phyloP scores from a whole-genome alignment of 2,329 filamentous ascomycete genomes.

The Penicillium polonicum region DNA sequence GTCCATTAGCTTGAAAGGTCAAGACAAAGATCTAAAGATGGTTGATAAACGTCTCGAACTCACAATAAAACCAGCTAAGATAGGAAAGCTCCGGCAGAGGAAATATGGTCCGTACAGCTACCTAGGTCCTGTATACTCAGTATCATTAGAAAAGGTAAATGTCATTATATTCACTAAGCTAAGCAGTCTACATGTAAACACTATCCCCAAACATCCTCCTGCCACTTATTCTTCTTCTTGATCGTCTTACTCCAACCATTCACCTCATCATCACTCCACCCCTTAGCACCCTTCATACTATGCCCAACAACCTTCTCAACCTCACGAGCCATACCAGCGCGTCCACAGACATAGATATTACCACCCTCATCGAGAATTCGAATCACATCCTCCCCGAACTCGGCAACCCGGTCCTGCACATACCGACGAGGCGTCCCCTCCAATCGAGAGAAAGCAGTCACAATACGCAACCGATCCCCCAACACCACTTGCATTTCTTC shows the following conservation, averaged over 20 bases:
- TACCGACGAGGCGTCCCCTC: constrained; percentile 28
- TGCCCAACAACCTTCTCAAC: constrained; percentile 42
- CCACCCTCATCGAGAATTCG: constrained; percentile 39
- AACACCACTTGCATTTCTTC: constrained; percentile 23
- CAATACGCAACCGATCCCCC: constrained; percentile 18
- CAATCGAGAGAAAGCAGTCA: constrained; percentile 32
- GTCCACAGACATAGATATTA: constrained; percentile 44
- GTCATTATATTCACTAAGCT: background rate
- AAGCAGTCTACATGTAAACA: too few species aligned
- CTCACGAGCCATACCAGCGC: constrained; percentile 42
- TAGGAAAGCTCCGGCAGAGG: too few species aligned
- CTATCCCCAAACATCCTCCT: constrained; percentile 52
- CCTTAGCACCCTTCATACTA: constrained; percentile 36
- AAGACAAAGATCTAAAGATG: too few species aligned
- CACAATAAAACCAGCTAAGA: too few species aligned
- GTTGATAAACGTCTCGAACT: too few species aligned
- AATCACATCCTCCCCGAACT: constrained; percentile 29
- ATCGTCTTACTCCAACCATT: constrained; percentile 50
- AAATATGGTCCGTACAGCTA: too few species aligned
- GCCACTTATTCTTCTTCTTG: constrained; percentile 54
- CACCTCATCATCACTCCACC: constrained; percentile 42
- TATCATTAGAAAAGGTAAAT: background rate
- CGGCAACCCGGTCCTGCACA: constrained; percentile 42
- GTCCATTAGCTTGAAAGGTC: too few species aligned
- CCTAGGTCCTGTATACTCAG: background rate